phyloP scores from a whole-genome alignment of 1,284 basidiomycete genomes.

The Waitea zeae region DNA sequence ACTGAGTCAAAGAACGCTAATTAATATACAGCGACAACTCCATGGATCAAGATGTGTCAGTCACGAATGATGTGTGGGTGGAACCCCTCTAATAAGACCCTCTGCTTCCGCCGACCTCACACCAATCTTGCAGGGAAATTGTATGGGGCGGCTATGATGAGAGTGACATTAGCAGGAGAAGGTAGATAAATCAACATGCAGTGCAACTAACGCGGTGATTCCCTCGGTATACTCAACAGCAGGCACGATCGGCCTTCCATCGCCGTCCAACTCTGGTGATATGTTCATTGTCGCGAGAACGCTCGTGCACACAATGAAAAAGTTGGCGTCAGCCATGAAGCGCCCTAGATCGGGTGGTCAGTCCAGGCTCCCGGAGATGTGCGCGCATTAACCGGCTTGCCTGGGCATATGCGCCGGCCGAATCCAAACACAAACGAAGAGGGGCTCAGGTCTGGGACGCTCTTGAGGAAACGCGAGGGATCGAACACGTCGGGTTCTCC shows the following conservation, averaged over 20 bases:
- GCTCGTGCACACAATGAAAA: not conserved
- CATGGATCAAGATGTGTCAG: no score
- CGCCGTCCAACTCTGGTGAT: not conserved
- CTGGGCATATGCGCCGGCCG: constrained; percentile 4
- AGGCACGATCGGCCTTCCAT: no score
- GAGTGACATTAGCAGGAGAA: no score
- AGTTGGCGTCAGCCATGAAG: not conserved
- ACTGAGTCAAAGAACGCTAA: no score
- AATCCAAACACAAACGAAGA: constrained; percentile 3
- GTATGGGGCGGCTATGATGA: no score
- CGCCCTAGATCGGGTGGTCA: not conserved
- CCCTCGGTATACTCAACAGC: no score
- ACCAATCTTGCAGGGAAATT: not conserved
- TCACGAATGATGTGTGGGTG: no score
- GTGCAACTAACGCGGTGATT: no score
- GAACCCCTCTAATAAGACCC: not conserved
- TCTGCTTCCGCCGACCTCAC: not conserved
- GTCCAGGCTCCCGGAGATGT: no score
- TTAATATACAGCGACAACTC: no score
- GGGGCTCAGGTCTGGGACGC: not conserved
- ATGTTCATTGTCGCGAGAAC: not conserved
- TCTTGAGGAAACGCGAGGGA: not conserved
- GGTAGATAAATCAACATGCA: no score
- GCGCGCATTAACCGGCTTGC: no score
- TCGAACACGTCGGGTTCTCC: not conserved